Conservation (phyloP, 129 eudicot genomes). For the Artemisia argyi region DNA sequence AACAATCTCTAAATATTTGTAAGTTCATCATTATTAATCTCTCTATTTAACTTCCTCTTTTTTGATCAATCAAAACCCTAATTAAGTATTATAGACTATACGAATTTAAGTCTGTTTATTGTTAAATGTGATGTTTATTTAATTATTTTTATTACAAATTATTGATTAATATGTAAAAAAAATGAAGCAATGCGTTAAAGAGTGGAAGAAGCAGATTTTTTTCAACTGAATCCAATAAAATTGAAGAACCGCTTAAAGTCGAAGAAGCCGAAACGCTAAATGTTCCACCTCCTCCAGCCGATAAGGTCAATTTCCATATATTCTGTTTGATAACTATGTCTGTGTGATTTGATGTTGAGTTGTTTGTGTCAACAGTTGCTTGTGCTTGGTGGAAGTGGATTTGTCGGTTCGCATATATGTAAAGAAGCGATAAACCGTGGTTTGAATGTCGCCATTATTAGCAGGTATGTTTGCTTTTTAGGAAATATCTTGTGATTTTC, state of each 20-base stretch:
- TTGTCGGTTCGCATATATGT: conserved; percentile 92
- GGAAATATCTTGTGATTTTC: too few relatives aligned
- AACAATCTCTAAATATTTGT: too few relatives aligned
- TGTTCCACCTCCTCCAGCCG: conserved; percentile 73
- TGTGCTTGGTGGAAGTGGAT: conserved; percentile 95
- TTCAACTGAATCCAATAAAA: conserved; percentile 54
- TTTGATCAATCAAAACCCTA: too few relatives aligned
- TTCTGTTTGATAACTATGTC: background rate
- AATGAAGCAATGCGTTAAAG: conserved; percentile 36
- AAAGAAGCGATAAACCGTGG: conserved; percentile 79
- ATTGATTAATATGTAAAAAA: too few relatives aligned
- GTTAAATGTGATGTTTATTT: too few relatives aligned
- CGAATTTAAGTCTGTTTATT: too few relatives aligned
- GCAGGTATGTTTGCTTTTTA: too few relatives aligned
- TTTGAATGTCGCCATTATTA: conserved; percentile 79
- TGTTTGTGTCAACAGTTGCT: conserved; percentile 54
- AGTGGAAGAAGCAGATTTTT: conserved; percentile 59
- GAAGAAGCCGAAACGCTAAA: conserved; percentile 82
- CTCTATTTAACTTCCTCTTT: too few relatives aligned
- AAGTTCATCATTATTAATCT: too few relatives aligned
- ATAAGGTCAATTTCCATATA: conserved; percentile 49
- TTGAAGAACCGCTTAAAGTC: conserved; percentile 52
- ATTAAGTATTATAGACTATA: too few relatives aligned
- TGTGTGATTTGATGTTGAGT: background rate
- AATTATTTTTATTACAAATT: too few relatives aligned